A percentile compares a stretch with the other conserved stretches of the same genome.
Conservation (phyloP, 257 asterid genomes). For the Ophiorrhiza pumila region DNA sequence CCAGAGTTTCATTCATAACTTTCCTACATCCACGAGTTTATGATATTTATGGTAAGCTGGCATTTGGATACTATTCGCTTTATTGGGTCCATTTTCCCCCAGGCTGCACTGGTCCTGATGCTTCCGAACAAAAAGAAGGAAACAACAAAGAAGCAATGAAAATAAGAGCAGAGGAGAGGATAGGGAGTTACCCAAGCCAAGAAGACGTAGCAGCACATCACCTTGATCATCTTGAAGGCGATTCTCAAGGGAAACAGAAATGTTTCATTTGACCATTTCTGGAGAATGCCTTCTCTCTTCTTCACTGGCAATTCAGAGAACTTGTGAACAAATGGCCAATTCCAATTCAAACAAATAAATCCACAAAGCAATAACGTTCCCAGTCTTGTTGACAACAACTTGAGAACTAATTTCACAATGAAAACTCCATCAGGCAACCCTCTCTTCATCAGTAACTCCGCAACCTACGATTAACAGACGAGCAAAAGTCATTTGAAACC, state of each 20-base stretch:
- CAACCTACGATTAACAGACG: conserved; percentile 40
- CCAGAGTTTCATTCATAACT: too few relatives aligned
- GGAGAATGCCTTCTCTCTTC: conserved; percentile 68
- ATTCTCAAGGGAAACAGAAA: conserved; percentile 50
- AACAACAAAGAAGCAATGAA: not conserved
- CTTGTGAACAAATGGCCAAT: conserved; percentile 69
- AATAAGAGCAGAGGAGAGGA: not conserved
- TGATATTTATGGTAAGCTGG: not conserved
- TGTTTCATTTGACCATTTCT: conserved; percentile 58
- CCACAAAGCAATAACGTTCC: conserved; percentile 89
- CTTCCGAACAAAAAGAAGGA: too few relatives aligned
- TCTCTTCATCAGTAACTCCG: conserved; percentile 59
- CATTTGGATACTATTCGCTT: not conserved
- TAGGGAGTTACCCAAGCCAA: conserved; percentile 50
- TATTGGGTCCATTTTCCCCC: not conserved
- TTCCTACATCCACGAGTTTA: not conserved
- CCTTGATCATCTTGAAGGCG: conserved; percentile 47
- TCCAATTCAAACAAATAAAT: conserved; percentile 44
- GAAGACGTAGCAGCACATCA: conserved; percentile 43
- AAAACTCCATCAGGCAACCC: conserved; percentile 42
- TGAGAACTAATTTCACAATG: conserved; percentile 44
- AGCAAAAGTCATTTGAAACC: not conserved
- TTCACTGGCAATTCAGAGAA: conserved; percentile 57
- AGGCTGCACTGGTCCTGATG: too few relatives aligned
- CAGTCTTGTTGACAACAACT: conserved; percentile 55